Base-by-base conservation (phyloP, 1,284 basidiomycete species). In the Ustilago hordei region DNA sequence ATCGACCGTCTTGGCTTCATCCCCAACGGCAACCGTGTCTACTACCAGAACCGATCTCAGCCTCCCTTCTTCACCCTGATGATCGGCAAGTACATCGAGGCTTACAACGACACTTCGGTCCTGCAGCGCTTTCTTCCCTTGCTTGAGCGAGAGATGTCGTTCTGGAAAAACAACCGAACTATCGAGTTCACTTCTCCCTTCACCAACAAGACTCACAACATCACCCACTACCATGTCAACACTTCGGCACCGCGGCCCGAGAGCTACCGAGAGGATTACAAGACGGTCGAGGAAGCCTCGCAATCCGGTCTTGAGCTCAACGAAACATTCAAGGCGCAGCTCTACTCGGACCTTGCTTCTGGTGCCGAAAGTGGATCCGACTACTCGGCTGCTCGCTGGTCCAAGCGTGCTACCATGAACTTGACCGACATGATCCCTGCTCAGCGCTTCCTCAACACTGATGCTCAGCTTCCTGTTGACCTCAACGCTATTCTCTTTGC, bases 1-100 rank as follows among this genome's bases (percentile, higher is more conserved):
- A 95, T 96, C 93, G 94, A 97, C 82, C 91, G 95, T 83, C 88
- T 97, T 64, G 95, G 95, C 0, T 98, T 96, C 87, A 91, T 98
- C 75, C 95, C 95, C 2, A 98, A 97, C 82, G 95, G 95, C 13
- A 94, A 94, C 15, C 89, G 93, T 4, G 91, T 91, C 56, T 93
- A 93, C 79, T 84, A 96, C 87, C 87, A 96, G 73, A 90, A 95
- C 83, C 91, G 95, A 58, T 95, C 93, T 32, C 95, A 97, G 85
- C 94, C 95, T 9, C 94, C 95, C 4, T 84, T 95, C 39, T 78
- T 82, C 55, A 74, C 73, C 3, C 64, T 91, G 89, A 93, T 93
- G 91, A 87, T 93, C n/a, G 88, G 88, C 48, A 88, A 89, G 61
- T 93, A 92, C 74, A 88, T 92, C 43, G 85, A 88, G 12, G 87